phyloP scores from a whole-genome alignment of 1,139 yeast species.

The Kurtzmaniella quercitrusa region DNA sequence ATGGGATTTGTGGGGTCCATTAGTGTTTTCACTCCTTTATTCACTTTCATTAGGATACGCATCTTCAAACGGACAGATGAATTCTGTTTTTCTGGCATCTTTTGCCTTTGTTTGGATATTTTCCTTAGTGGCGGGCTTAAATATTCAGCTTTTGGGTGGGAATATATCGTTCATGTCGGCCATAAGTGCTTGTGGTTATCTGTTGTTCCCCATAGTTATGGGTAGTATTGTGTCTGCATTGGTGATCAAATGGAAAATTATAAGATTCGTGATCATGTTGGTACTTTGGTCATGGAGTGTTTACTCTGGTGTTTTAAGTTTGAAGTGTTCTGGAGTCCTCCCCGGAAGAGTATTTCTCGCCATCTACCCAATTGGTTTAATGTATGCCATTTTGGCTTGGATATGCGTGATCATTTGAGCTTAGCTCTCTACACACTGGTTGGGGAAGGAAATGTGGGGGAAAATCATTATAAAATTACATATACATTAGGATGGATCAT shows the following conservation, averaged over 20 bases:
- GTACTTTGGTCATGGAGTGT: constrained; percentile 69
- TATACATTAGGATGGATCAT: background rate
- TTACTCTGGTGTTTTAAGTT: constrained; percentile 62
- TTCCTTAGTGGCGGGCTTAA: constrained; percentile 56
- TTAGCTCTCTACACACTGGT: no score
- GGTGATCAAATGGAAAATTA: constrained; percentile 45
- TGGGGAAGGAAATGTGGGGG: background rate
- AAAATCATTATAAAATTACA: background rate
- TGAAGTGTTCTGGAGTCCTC: constrained; percentile 64
- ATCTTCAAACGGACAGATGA: constrained; percentile 35
- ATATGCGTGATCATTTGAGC: constrained; percentile 63
- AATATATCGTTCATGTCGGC: constrained; percentile 71
- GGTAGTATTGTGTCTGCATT: constrained; percentile 62
- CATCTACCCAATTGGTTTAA: constrained; percentile 73
- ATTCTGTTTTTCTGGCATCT: constrained; percentile 49
- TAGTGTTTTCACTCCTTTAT: constrained; percentile 64
- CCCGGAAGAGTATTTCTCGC: constrained; percentile 72
- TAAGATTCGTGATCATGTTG: constrained; percentile 52
- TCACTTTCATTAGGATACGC: constrained; percentile 51
- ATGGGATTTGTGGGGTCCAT: constrained; percentile 92
- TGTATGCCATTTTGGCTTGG: constrained; percentile 75
- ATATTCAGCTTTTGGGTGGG: constrained; percentile 75
- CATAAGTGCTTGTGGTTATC: constrained; percentile 76
- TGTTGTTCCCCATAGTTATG: constrained; percentile 70
- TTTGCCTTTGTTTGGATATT: constrained; percentile 52